A percentile compares a stretch with the other conserved stretches of the same genome.
phyloP scores from a whole-genome alignment of 805 yeast genomes.

The Nakazawaea peltata region DNA sequence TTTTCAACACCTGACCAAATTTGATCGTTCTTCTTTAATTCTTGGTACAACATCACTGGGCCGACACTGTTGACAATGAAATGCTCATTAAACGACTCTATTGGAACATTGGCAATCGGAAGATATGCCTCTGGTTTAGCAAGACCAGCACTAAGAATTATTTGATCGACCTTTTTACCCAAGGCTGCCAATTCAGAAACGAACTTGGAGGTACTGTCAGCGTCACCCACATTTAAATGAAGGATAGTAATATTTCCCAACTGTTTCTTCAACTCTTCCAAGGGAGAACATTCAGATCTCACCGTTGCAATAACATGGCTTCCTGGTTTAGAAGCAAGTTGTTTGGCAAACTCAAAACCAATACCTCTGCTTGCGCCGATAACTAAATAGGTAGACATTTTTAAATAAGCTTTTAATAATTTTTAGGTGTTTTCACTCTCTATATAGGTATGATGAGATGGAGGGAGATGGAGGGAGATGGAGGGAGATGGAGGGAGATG shows the following conservation, averaged over 20 bases:
- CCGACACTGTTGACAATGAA: conserved; percentile 18
- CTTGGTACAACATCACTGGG: conserved; percentile 15
- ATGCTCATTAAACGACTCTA: conserved; percentile 11
- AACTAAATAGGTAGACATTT: conserved; percentile 14
- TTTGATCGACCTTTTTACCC: conserved; percentile 18
- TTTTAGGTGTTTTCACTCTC: no score
- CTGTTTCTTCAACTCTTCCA: conserved; percentile 3
- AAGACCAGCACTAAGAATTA: conserved; percentile 21
- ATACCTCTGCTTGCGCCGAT: conserved; percentile 22
- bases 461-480: no score
- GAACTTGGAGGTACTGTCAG: conserved; percentile 13
- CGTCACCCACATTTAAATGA: conserved; percentile 15
- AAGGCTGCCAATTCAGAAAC: conserved; percentile 12
- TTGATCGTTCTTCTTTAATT: conserved; percentile 16
- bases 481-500: no score
- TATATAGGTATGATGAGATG: no score
- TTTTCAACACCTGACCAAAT: conserved; percentile 15
- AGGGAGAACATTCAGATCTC: conserved; percentile 9
- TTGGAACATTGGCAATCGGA: conserved; percentile 1
- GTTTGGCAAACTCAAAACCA: conserved; percentile 16
- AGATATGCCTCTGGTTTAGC: conserved; percentile 2
- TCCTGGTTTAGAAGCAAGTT: conserved; percentile 2
- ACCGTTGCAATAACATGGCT: conserved; percentile 9
- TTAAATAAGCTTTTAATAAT: no score
- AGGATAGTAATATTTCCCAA: conserved; percentile 16